Percentiles rank a stretch among this genome's conserved stretches.
Conservation (phyloP, 768 basidiomycete species). For the Auriscalpium vulgare region DNA sequence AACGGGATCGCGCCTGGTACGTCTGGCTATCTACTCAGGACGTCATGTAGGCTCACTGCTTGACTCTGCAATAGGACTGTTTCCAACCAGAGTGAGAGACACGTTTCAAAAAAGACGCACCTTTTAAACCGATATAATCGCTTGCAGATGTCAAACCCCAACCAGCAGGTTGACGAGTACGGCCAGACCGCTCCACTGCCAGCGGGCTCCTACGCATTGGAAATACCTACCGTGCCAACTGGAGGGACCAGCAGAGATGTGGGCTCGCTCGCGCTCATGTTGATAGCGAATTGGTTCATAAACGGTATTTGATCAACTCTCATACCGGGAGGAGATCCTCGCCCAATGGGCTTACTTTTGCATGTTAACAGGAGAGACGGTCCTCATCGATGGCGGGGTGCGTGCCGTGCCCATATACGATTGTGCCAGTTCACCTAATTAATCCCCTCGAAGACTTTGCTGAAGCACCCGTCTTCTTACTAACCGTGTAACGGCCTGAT, state of each 20-base stretch:
- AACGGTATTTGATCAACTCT: slow-evolving; percentile 19
- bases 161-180: slow-evolving; percentile 14
- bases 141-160: slow-evolving; percentile 19
- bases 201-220: slow-evolving; percentile 19
- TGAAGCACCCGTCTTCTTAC: background rate
- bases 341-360: no score
- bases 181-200: slow-evolving; percentile 15
- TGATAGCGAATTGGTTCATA: slow-evolving; percentile 42
- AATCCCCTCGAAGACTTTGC: background rate
- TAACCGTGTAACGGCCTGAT: background rate
- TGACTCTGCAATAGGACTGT: no score
- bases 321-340: no score
- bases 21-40: background rate
- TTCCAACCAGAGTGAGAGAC: no score
- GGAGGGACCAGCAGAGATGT: slow-evolving; percentile 35
- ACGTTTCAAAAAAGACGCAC: no score
- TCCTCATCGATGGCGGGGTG: slow-evolving; percentile 37
- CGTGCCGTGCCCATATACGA: no score
- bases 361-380: slow-evolving; percentile 28
- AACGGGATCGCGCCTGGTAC: slow-evolving; percentile 42
- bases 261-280: slow-evolving; percentile 34
- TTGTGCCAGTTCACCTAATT: no score
- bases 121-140: no score
- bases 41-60: no score
- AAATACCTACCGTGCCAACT: slow-evolving; percentile 26